These are phyloP conservation scores for Acacia acuminata DNA, from an alignment of 306 rosid species.

Conservation along the genomic window DNA sequence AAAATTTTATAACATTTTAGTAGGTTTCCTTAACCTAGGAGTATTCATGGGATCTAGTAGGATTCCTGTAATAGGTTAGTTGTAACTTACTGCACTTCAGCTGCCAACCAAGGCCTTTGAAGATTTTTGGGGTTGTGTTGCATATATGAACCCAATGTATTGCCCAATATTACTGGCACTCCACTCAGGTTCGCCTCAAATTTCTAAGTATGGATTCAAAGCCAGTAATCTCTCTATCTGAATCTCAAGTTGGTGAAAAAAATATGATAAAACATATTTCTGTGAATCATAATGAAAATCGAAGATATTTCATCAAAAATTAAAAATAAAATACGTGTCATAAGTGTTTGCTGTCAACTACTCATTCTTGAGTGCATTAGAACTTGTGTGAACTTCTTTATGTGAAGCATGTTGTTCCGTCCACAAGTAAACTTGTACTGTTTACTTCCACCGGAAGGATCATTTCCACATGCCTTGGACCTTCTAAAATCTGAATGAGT, in stretches of 20 bases:
- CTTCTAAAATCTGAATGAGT: neutral
- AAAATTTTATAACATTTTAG: neutral
- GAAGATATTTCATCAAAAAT: neutral
- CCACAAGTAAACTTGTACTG: neutral
- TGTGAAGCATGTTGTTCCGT: neutral
- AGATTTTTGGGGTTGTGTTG: constrained; percentile 4
- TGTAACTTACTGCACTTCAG: neutral
- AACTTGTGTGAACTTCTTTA: neutral
- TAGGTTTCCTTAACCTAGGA: neutral
- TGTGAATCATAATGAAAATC: neutral
- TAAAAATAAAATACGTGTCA: neutral
- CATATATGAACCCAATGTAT: neutral
- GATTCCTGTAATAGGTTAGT: neutral
- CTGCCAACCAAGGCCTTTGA: neutral
- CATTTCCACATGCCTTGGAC: constrained; percentile 3
- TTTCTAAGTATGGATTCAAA: neutral
- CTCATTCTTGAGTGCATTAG: neutral
- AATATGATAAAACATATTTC: neutral
- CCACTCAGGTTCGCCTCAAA: neutral
- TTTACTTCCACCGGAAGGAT: neutral
- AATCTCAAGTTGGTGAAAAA: neutral
- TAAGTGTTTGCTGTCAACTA: neutral
- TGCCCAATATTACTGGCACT: too few species aligned
- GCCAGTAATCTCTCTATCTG: neutral
- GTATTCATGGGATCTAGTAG: neutral